Conservation (phyloP, 2,329 filamentous ascomycete genomes). For the Blastomyces percursus region DNA sequence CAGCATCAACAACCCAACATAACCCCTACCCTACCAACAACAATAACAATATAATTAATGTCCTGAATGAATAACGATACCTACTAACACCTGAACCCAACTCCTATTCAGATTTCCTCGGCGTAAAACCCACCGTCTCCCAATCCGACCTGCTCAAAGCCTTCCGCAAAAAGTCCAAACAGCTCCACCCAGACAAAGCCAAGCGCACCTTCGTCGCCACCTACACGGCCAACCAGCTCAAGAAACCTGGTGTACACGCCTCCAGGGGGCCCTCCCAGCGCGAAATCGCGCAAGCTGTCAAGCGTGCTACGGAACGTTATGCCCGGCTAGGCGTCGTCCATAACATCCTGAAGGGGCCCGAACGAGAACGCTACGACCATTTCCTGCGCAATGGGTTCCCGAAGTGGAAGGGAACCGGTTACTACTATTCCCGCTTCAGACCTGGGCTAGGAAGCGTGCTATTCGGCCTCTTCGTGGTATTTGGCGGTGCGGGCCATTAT, state of each 20-base stretch:
- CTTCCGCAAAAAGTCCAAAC: constrained; percentile 75
- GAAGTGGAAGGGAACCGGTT: constrained; percentile 91
- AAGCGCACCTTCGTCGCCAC: constrained; percentile 69
- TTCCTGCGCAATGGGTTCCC: constrained; percentile 91
- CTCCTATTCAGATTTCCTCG: constrained; percentile 57
- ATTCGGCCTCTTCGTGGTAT: constrained; percentile 65
- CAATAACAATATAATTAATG: background rate
- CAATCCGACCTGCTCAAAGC: constrained; percentile 88
- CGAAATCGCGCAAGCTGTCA: constrained; percentile 67
- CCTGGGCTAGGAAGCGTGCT: constrained; percentile 82
- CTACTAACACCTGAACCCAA: constrained; percentile 1
- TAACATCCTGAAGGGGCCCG: constrained; percentile 70
- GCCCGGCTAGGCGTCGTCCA: constrained; percentile 73
- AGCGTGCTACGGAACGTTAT: constrained; percentile 72
- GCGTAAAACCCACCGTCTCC: constrained; percentile 58
- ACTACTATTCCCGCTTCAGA: constrained; percentile 92
- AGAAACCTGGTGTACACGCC: constrained; percentile 53
- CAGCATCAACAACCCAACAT: background rate
- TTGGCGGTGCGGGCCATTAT: constrained; percentile 82
- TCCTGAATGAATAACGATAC: background rate
- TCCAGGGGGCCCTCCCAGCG: constrained; percentile 59
- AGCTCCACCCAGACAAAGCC: constrained; percentile 91
- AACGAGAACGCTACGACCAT: constrained; percentile 83
- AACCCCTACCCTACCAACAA: background rate
- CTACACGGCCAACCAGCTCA: constrained; percentile 42